Evolutionary conservation across 495 filamentous ascomycete genomes (phyloP).

Genomic region (Neurospora pannonica): DNA sequence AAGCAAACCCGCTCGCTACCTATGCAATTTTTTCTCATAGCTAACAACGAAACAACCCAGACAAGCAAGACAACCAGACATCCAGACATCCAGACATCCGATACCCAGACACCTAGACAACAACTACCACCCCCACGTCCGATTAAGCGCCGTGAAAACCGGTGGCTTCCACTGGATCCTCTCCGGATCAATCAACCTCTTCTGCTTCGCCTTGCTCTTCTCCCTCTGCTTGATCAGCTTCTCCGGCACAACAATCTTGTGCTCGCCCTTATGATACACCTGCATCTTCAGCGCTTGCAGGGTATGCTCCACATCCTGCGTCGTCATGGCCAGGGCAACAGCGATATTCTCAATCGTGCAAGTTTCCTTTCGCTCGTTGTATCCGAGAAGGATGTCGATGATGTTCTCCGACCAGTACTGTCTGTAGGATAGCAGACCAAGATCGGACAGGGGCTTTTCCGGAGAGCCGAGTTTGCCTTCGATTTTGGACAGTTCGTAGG

Average conservation of each 20-base stretch:
- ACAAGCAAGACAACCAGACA: neutral
- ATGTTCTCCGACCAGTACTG: slow-evolving; percentile 96
- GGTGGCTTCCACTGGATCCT: slow-evolving; percentile 91
- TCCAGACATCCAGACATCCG: neutral
- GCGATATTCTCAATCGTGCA: slow-evolving; percentile 77
- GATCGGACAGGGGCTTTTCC: slow-evolving; percentile 90
- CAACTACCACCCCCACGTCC: slow-evolving; percentile 91
- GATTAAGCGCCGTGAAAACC: slow-evolving; percentile 75
- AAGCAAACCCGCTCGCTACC: neutral
- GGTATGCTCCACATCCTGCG: slow-evolving; percentile 87
- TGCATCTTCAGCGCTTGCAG: slow-evolving; percentile 90
- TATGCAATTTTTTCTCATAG: neutral
- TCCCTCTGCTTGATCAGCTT: slow-evolving; percentile 62
- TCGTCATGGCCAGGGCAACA: slow-evolving; percentile 78
- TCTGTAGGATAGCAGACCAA: slow-evolving; percentile 84
- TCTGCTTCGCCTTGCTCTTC: slow-evolving; percentile 60
- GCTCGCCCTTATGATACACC: slow-evolving; percentile 85
- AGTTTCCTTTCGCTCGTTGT: slow-evolving; percentile 49
- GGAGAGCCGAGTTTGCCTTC: slow-evolving; percentile 91
- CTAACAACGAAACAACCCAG: neutral
- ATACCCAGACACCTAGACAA: neutral
- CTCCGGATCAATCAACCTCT: slow-evolving; percentile 63
- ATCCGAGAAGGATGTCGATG: slow-evolving; percentile 67
- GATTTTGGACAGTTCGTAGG: slow-evolving; percentile 91
- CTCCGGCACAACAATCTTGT: slow-evolving; percentile 79